These are phyloP conservation scores for Suaeda aralocaspica DNA, from an alignment of 148 eudicot genomes.

Conservation along the genomic window DNA sequence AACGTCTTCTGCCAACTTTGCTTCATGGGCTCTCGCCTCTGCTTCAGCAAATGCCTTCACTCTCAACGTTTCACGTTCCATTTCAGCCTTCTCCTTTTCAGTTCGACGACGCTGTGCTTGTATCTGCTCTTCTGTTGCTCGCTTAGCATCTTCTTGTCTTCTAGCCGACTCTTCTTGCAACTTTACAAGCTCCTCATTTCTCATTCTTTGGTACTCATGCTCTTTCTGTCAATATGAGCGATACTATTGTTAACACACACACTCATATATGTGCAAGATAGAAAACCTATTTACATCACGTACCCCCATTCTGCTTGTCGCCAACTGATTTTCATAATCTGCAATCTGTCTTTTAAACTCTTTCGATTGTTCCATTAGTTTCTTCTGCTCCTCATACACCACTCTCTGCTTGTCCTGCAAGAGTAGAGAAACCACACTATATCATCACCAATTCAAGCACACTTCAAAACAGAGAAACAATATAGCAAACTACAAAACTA, in stretches of 20 bases:
- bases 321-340: conserved; percentile 81
- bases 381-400: conserved; percentile 79
- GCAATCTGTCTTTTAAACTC: conserved; percentile 82
- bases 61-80: conserved; percentile 86
- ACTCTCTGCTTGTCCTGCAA: conserved; percentile 81
- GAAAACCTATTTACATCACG: conserved; percentile 4
- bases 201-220: conserved; percentile 69
- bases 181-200: conserved; percentile 86
- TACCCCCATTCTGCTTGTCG: conserved; percentile 83
- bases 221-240: conserved; percentile 48
- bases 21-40: conserved; percentile 88
- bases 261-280: background rate
- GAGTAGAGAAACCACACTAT: background rate
- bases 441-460: no score
- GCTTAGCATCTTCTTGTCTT: conserved; percentile 70
- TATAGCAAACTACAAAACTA: no score
- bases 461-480: no score
- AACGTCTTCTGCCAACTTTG: conserved; percentile 82
- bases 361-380: conserved; percentile 69
- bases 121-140: conserved; percentile 90
- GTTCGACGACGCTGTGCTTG: conserved; percentile 93
- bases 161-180: conserved; percentile 80
- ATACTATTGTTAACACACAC: background rate
- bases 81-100: conserved; percentile 91
- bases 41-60: conserved; percentile 91